phyloP scores from a whole-genome alignment of 164 flowering plant genomes.

The Liriodendron chinense region DNA sequence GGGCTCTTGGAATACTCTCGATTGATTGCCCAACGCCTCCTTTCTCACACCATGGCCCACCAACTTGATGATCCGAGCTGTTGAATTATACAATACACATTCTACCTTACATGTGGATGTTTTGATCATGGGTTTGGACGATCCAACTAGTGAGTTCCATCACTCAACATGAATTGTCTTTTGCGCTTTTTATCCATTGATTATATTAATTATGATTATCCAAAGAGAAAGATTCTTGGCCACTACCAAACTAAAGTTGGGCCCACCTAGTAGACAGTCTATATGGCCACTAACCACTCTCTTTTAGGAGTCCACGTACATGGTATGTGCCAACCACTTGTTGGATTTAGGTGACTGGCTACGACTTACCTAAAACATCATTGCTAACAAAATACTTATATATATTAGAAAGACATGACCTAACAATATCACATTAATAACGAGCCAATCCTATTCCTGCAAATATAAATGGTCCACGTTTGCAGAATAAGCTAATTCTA shows the following conservation, averaged over 20 bases:
- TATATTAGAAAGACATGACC: not conserved
- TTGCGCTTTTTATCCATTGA: not conserved
- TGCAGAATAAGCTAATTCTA: too few relatives aligned
- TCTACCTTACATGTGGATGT: too few relatives aligned
- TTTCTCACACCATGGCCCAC: too few relatives aligned
- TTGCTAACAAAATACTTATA: not conserved
- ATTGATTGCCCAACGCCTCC: too few relatives aligned
- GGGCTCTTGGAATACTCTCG: too few relatives aligned
- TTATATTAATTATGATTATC: not conserved
- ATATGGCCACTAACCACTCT: not conserved
- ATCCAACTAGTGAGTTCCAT: too few relatives aligned
- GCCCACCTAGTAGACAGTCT: not conserved
- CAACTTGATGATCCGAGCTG: not conserved
- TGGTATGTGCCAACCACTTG: not conserved
- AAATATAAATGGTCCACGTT: too few relatives aligned
- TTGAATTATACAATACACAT: not conserved
- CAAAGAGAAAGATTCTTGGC: not conserved
- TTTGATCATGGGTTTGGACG: too few relatives aligned
- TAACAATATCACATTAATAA: not conserved
- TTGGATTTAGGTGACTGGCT: too few relatives aligned
- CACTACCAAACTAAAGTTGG: not conserved
- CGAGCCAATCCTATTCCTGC: not conserved
- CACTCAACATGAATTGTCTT: too few relatives aligned
- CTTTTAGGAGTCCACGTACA: too few relatives aligned
- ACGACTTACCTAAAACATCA: too few relatives aligned